These are phyloP conservation scores for Zymoseptoria ardabiliae DNA, from an alignment of 2,329 filamentous ascomycete species.

Conservation along the genomic window DNA sequence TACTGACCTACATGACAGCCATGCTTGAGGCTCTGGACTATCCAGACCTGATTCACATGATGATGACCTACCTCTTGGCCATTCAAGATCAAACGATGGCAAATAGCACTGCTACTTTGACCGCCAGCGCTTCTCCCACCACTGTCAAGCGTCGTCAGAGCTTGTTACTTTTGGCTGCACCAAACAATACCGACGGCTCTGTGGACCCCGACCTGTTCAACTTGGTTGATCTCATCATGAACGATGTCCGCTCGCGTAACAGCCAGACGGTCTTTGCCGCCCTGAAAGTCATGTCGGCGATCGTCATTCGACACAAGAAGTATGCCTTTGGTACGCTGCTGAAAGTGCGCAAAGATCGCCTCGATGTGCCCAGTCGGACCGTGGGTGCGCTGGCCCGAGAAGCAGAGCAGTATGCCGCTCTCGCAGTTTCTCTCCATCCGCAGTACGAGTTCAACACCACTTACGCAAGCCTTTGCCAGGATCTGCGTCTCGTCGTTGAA, in stretches of 20 bases:
- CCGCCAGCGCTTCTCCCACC: conserved; percentile 58
- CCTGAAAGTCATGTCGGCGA: conserved; percentile 75
- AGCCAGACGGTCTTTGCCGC: conserved; percentile 86
- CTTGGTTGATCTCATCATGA: conserved; percentile 79
- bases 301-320: conserved; percentile 78
- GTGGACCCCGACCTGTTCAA: conserved; percentile 86
- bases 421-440: conserved; percentile 62
- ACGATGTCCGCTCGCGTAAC: conserved; percentile 76
- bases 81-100: conserved; percentile 51
- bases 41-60: conserved; percentile 87
- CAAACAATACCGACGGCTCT: conserved; percentile 65
- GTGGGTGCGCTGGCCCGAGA: conserved; percentile 69
- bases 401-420: conserved; percentile 60
- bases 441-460: conserved; percentile 64
- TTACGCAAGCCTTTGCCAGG: conserved; percentile 65
- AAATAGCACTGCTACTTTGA: conserved; percentile 38
- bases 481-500: conserved; percentile 43
- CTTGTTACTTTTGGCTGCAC: conserved; percentile 74
- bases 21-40: conserved; percentile 90
- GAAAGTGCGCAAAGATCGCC: conserved; percentile 54
- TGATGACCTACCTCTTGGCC: conserved; percentile 84
- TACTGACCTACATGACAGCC: conserved; percentile 83
- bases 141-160: conserved; percentile 78
- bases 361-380: conserved; percentile 54
- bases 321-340: conserved; percentile 76